These are phyloP conservation scores for Platanus orientalis DNA, from an alignment of 164 flowering plant species.

Conservation along the genomic window DNA sequence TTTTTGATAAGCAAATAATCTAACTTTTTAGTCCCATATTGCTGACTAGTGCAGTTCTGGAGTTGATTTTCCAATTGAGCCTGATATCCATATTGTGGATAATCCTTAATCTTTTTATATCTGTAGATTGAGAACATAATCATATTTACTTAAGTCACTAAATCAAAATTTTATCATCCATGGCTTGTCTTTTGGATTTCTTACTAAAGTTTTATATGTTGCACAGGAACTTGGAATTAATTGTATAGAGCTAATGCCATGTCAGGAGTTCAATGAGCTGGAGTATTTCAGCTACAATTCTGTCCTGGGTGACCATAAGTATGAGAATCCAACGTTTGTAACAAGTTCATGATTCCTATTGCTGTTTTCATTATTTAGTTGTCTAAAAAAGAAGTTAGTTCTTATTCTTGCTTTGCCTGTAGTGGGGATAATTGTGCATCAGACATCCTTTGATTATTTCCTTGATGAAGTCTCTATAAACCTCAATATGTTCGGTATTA, in stretches of 20 bases:
- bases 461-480: too few species aligned
- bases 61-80: too few species aligned
- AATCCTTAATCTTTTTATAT: neutral
- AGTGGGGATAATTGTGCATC: too few species aligned
- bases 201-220: conserved; percentile 11
- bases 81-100: too few species aligned
- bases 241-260: conserved; percentile 96
- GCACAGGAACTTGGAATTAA: conserved; percentile 91
- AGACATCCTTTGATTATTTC: too few species aligned
- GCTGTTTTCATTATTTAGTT: neutral
- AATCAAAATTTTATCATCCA: neutral
- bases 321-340: conserved; percentile 12
- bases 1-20: too few species aligned
- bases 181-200: neutral
- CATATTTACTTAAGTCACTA: neutral
- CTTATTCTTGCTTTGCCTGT: too few species aligned
- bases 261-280: conserved; percentile 95
- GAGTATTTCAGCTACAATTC: conserved; percentile 86
- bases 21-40: too few species aligned
- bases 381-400: too few species aligned
- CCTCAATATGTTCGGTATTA: too few species aligned
- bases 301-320: conserved; percentile 78
- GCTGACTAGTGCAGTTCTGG: too few species aligned
- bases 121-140: neutral
- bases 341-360: neutral